Evolutionary conservation across 495 filamentous ascomycete species (phyloP).

Genomic region (Umbilicaria muhlenbergii): DNA sequence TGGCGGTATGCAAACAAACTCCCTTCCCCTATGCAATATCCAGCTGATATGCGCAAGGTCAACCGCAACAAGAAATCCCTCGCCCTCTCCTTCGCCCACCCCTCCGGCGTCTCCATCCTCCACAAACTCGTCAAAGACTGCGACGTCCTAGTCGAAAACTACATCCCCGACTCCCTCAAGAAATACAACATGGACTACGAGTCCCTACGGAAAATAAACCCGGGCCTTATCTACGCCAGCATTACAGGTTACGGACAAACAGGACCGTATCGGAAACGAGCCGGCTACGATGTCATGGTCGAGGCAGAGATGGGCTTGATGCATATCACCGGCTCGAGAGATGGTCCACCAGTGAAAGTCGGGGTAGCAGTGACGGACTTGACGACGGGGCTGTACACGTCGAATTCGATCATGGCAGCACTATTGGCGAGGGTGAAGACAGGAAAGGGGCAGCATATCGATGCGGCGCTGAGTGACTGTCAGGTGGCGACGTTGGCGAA

Average conservation of each 20-base stretch:
- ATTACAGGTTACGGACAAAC: conserved; percentile 78
- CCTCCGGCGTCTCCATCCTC: conserved; percentile 67
- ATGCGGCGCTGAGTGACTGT: conserved; percentile 80
- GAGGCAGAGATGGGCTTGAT: conserved; percentile 96
- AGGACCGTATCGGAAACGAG: conserved; percentile 74
- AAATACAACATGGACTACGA: conserved; percentile 85
- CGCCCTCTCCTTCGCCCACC: conserved; percentile 76
- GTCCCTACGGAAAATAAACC: conserved; percentile 64
- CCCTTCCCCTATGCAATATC: neutral
- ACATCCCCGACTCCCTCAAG: conserved; percentile 76
- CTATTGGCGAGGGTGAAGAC: conserved; percentile 53
- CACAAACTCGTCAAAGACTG: conserved; percentile 70
- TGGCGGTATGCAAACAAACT: conserved; percentile 43
- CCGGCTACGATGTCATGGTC: conserved; percentile 98
- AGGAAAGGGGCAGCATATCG: conserved; percentile 78
- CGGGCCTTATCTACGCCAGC: conserved; percentile 50
- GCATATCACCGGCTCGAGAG: conserved; percentile 85
- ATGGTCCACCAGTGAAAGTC: conserved; percentile 90
- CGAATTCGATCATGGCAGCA: conserved; percentile 91
- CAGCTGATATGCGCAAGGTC: conserved; percentile 33
- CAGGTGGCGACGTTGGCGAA: conserved; percentile 88
- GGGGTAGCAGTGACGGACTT: conserved; percentile 94
- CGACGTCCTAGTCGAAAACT: conserved; percentile 94
- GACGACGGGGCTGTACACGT: conserved; percentile 94
- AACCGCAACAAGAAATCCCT: conserved; percentile 96